Evolutionary conservation across 2,329 filamentous ascomycete species (phyloP).

Genomic region (Trichoderma semiorbis): DNA sequence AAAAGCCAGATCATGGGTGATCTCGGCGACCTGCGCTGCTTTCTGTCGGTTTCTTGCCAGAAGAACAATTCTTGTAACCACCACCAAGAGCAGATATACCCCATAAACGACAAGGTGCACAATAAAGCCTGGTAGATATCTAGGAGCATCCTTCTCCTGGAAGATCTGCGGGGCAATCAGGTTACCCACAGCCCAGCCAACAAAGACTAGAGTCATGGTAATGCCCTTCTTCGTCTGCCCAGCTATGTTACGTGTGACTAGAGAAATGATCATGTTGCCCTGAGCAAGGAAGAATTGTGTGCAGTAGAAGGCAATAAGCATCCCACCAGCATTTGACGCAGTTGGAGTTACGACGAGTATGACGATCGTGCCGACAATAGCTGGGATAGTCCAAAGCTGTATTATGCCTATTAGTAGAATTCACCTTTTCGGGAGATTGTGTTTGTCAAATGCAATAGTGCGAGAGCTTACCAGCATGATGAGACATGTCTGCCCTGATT

Average conservation of each 20-base stretch:
- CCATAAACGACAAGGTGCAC: background rate
- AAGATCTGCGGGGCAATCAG: background rate
- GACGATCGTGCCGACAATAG: background rate
- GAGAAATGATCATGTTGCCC: background rate
- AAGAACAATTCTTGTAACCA: background rate
- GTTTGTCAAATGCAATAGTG: background rate
- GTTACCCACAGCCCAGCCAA: background rate
- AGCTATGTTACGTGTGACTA: background rate
- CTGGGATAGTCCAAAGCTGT: background rate
- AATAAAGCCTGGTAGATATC: background rate
- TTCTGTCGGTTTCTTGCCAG: background rate
- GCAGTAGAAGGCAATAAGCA: background rate
- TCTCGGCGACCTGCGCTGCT: background rate
- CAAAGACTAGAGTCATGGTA: background rate
- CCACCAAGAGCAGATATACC: background rate
- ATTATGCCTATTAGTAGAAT: background rate
- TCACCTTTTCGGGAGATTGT: background rate
- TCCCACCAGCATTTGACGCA: background rate
- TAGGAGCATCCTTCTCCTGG: background rate
- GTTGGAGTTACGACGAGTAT: background rate
- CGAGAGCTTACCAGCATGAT: background rate
- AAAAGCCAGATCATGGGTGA: background rate
- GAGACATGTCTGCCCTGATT: background rate
- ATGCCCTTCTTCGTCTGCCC: background rate
- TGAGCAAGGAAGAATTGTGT: background rate